Base-by-base conservation (phyloP, 192 early-diverging fungal genomes). In the Geranomyces variabilis region DNA sequence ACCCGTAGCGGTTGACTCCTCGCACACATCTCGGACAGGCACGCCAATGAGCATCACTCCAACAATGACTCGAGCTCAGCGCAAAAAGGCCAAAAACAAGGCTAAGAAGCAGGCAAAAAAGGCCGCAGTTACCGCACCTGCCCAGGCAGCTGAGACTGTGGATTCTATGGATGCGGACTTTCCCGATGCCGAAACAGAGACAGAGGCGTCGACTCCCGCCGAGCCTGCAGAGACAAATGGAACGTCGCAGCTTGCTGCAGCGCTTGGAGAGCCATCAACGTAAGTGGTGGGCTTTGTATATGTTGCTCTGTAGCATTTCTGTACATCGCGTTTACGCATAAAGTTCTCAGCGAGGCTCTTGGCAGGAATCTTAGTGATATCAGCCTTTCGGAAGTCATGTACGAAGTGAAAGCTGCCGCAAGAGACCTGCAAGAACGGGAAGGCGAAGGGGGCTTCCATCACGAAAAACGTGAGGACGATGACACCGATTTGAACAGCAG, bases 361-460 rank as follows among this genome's bases (percentile, higher is more conserved):
- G 87, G 86, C 65, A 81, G 82, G 45, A 87, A 84, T 60, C 81
- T 90, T 74, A 89, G 88, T 66, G 87, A 89, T 29, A 89, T 90
- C 57, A 86, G 87, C 22, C 76, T 92, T 34, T 81, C 78, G 28
- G 86, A 84, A 24, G 78, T 77, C 2, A 41, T 41, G 36, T 68
- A 69, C 68, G 67, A 75, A 33, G 74, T 67, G n/a, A 63, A 69
- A 43, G 66, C 74, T 26, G 66, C 59, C 24, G 70, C 70, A 48
- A 72, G 49, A 53, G 70, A 72, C 53, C 21, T 64, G 29, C 62
- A 64, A 34, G 70, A 72, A 47, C 70, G 70, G n/a, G 70, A 72
- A 44, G 70, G 70, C 13, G 70, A 72, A 64, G 70, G 67, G 28
- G 57, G 73, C 24, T 64, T 66, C 30, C 46, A 62, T 43, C 62